Conservation (phyloP, 2,329 filamentous ascomycete genomes). For the Claviceps purpurea region DNA sequence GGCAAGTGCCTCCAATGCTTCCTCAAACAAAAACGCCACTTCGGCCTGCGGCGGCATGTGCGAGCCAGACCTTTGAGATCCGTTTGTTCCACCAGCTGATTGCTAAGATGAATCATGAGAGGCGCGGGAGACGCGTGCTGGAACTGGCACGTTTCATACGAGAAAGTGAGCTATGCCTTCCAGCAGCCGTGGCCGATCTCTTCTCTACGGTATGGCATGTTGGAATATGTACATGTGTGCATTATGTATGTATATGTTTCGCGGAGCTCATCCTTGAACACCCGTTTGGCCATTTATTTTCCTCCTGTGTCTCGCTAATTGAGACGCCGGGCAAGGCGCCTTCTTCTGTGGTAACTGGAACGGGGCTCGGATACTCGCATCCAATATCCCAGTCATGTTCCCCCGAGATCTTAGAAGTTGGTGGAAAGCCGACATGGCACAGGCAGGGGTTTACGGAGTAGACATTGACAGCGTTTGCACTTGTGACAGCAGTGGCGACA, state of each 20-base stretch:
- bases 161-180: background rate
- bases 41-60: slow-evolving; percentile 2
- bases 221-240: background rate
- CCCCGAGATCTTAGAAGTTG: background rate
- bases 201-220: background rate
- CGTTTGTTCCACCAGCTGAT: slow-evolving; percentile 2
- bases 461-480: background rate
- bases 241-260: background rate
- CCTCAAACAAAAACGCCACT: background rate
- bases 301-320: slow-evolving; percentile 6
- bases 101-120: background rate
- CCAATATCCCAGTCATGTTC: background rate
- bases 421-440: slow-evolving; percentile 1
- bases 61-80: slow-evolving; percentile 4
- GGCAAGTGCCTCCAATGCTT: background rate
- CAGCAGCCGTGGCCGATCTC: background rate
- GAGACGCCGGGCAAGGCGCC: slow-evolving; percentile 5
- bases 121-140: background rate
- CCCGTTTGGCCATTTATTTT: background rate
- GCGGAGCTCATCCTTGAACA: background rate
- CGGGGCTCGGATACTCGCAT: slow-evolving; percentile 6
- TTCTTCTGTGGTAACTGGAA: background rate
- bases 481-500: background rate
- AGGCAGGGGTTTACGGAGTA: background rate
- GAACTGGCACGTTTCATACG: background rate